Evolutionary conservation across 1,284 basidiomycete species (phyloP).

Genomic region (Ganoderma boninense): DNA sequence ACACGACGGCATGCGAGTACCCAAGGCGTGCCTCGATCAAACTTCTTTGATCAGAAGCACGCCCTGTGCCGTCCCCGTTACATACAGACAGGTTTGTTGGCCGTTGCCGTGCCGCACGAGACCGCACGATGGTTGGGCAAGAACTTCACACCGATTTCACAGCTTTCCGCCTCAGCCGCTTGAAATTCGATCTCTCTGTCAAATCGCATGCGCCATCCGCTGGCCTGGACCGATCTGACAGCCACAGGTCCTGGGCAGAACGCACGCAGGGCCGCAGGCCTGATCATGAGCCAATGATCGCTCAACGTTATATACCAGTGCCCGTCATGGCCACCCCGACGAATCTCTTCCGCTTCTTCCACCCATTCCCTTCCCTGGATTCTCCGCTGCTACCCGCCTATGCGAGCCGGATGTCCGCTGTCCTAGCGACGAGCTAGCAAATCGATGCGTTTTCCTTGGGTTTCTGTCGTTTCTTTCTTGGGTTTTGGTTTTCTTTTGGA

Average conservation of each 20-base stretch:
- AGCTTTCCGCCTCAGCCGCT: not conserved
- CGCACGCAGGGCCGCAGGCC: not conserved
- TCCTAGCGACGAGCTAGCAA: not conserved
- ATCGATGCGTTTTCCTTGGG: not conserved
- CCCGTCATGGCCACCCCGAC: not conserved
- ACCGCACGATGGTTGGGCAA: not conserved
- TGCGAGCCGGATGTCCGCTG: not conserved
- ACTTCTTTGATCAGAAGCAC: no score
- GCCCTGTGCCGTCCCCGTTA: not conserved
- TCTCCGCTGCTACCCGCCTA: not conserved
- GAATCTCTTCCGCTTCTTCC: not conserved
- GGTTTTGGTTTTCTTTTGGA: not conserved
- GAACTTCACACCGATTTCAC: not conserved
- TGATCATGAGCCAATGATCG: no score
- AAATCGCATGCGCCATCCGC: not conserved
- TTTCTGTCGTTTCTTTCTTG: not conserved
- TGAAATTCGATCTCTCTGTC: not conserved
- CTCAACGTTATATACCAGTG: not conserved
- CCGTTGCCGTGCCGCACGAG: not conserved
- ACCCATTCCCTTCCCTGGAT: not conserved
- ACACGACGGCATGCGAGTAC: no score
- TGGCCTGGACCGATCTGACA: not conserved
- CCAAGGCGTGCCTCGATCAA: no score
- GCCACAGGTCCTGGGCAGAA: not conserved
- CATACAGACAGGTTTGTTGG: not conserved